Evolutionary conservation across 805 yeast genomes (phyloP), one percentile per base, ranked within the genome.

Genomic region (Teunomyces gatunensis): DNA sequence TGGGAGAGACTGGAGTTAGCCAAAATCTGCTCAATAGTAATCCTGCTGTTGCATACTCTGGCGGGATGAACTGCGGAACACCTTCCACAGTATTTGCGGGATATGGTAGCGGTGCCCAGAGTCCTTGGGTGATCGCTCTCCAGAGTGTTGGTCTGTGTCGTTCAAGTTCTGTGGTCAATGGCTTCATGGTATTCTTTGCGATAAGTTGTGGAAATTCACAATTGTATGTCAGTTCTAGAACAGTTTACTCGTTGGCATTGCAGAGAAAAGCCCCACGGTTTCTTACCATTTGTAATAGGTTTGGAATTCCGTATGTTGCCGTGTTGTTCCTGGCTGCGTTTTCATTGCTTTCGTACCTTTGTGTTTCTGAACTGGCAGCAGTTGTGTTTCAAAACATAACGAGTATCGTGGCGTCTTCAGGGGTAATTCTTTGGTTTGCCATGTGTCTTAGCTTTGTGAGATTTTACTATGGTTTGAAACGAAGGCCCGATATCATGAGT

Each of bases 381-480:
- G 64, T 70, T 12, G 85, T 85, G 4, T 87, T 88, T 54, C 85
- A 80, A 50, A 79, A 84, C 55, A 67, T 87, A 48, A 78, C 86
- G 6, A 81, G 83, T 54, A 74, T 87, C 30, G 78, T 87, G 45
- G 82, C 91, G 2, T 80, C 91, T 0, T 78, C 91, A 1, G 91
- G 90, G 0, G 78, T 89, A 45, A 65, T 89, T 30, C 89, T 87
- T 37, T 89, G 96, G 96, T 74, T 76, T 53, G 87, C 89, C 4
- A 80, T 85, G 78, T 81, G 86, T 54, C 59, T 83, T 13, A 73
- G 89, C 2, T 86, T 75, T 58, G 60, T 85, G 33, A 65, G 91
- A 45, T 85, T 85, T 57, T 82, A 77, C 62, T 79, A 74, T 51
- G 91, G 87, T 0, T 64, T 85, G 51, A 73, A 75, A 52, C 64